Evolutionary conservation across 169 alveolate genomes (phyloP), one percentile per base, ranked within the genome.

Genomic region (Cryptosporidium baileyi): DNA sequence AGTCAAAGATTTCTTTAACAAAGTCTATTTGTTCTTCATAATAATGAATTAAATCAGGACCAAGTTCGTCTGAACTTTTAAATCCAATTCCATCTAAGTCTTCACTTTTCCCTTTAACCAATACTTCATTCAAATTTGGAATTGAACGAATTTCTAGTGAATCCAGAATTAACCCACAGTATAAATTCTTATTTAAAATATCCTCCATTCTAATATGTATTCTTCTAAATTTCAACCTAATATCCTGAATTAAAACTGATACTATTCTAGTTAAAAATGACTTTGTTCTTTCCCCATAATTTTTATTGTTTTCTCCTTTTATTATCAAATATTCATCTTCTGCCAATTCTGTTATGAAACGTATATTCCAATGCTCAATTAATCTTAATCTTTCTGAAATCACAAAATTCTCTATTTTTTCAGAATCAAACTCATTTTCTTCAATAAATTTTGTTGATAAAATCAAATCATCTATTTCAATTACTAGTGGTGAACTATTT

Each of bases 311-410:
- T 15, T 34, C 38, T 22, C 85, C 85, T 22, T 54, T 74, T 28
- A 51, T 13, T 5, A 32, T 74, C 49, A 74, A 74, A 43, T 65
- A 65, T 22, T 74, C 85, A 28, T 74, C 85, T 38, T 74, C 85
- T 9, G 85, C 85, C 32, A 74, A 36, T 26, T 74, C 85, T 17
- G 85, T 51, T 54, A 74, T 51, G 26, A 74, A 57, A 8, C 41
- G 65, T 22, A 74, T 54, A 32, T 74, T 74, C 85, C 85, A 74
- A 28, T 74, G 85, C 43, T 74, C 85, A 30, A 74, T 74, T 26
- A 74, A 19, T n/a, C 67, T 38, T 4, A 74, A 59, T 54, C 85
- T 54, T 15, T 57, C 67, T 34, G 57, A 52, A 52, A 57, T 38
- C 1, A 74, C 63, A 40, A 74, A 74, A 41, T 54, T 74, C 40